A percentile compares a stretch with the other conserved stretches of the same genome.
Evolutionary conservation across 371 early-diverging fungal species (phyloP).

Genomic region (Apophysomyces trapeziformis): DNA sequence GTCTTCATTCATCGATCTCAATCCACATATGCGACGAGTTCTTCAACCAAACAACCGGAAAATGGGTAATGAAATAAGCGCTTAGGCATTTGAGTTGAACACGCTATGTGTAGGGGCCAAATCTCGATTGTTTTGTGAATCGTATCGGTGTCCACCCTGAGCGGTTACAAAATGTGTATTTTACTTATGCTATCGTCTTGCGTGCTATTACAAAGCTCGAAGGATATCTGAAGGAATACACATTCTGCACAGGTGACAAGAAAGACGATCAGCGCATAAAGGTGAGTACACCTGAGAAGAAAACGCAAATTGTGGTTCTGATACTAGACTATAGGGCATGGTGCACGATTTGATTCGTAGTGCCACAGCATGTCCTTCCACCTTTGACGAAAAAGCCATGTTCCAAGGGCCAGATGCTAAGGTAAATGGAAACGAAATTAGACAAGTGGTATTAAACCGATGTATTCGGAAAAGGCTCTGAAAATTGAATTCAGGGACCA

Average conservation of each 20-base stretch:
- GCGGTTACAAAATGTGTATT: constrained; percentile 93
- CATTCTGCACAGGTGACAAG: constrained; percentile 65
- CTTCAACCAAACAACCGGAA: constrained; percentile 81
- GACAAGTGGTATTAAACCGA: too few relatives aligned
- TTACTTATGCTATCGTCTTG: constrained; percentile 84
- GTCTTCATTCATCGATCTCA: constrained; percentile 96
- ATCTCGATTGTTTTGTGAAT: constrained; percentile 87
- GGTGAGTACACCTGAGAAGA: constrained; percentile 24
- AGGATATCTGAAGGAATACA: constrained; percentile 75
- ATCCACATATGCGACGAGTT: constrained; percentile 95
- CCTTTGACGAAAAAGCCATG: constrained; percentile 89
- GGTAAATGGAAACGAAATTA: constrained; percentile 20
- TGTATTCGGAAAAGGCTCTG: constrained; percentile 39
- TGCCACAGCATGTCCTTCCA: constrained; percentile 67
- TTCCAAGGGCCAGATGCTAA: constrained; percentile 64
- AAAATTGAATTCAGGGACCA: constrained; percentile 86
- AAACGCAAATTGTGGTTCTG: too few relatives aligned
- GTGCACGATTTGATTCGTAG: constrained; percentile 63
- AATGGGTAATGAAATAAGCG: constrained; percentile 72
- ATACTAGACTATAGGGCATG: constrained; percentile 34
- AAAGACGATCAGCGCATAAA: constrained; percentile 56
- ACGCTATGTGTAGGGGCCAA: constrained; percentile 57
- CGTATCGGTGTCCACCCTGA: constrained; percentile 91
- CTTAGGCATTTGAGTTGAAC: neutral
- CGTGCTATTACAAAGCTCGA: constrained; percentile 85